phyloP scores from a whole-genome alignment of 305 asterid genomes.

The Coffea humblotiana region DNA sequence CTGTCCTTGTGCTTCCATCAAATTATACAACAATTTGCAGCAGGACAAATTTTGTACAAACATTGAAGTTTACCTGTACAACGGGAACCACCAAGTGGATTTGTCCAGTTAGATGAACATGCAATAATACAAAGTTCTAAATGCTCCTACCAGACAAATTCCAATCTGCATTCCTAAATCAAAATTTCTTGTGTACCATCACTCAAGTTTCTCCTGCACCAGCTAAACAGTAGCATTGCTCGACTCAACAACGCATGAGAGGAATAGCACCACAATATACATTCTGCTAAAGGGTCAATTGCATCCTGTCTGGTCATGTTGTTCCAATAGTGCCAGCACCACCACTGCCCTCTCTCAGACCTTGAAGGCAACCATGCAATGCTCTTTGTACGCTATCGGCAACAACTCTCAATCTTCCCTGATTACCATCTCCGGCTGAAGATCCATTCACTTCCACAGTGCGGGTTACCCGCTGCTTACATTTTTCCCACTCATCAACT shows the following conservation, averaged over 20 bases:
- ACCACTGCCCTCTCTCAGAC: constrained; percentile 67
- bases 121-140: not conserved
- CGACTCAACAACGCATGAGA: not conserved
- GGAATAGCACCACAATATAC: not conserved
- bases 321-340: constrained; percentile 31
- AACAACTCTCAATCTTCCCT: constrained; percentile 81
- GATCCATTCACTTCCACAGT: constrained; percentile 64
- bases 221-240: not conserved
- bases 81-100: constrained; percentile 7
- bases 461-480: constrained; percentile 72
- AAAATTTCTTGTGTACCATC: not conserved
- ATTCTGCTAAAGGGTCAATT: not conserved
- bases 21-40: not conserved
- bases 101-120: not conserved
- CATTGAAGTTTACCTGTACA: constrained; percentile 15
- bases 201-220: not conserved
- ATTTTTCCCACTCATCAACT: constrained; percentile 86
- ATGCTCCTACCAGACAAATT: not conserved
- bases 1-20: not conserved
- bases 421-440: constrained; percentile 65
- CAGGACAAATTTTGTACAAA: not conserved
- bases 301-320: not conserved
- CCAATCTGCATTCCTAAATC: constrained; percentile 6
- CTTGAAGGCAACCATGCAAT: constrained; percentile 75
- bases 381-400: constrained; percentile 91